phyloP scores from a whole-genome alignment of 257 asterid species.

The Salvia rosmarinus region DNA sequence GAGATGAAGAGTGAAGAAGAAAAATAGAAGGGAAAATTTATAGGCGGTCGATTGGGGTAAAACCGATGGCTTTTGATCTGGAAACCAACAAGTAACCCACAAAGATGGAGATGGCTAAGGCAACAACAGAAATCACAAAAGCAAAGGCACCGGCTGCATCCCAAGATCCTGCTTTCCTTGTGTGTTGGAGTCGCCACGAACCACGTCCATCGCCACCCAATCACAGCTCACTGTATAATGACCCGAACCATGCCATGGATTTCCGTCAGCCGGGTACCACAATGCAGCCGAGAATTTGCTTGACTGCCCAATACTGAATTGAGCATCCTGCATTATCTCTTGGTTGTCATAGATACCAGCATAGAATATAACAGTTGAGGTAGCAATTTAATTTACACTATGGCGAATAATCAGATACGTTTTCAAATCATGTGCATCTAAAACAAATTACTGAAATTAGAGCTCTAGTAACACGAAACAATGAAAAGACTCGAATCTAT shows the following conservation, averaged over 20 bases:
- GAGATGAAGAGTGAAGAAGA: not conserved
- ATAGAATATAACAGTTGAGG: no score
- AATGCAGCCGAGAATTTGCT: conserved; percentile 79
- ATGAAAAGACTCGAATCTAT: conserved; percentile 3
- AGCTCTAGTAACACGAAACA: not conserved
- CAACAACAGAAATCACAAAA: conserved; percentile 64
- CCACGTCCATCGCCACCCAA: conserved; percentile 67
- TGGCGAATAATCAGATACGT: not conserved
- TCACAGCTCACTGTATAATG: conserved; percentile 77
- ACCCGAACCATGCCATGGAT: conserved; percentile 77
- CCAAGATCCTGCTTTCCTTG: conserved; percentile 54
- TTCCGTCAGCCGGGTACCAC: conserved; percentile 74
- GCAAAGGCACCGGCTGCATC: conserved; percentile 81
- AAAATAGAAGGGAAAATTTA: conserved; percentile 10
- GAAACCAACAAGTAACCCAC: conserved; percentile 62
- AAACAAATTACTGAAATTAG: not conserved
- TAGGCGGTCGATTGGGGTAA: conserved; percentile 59
- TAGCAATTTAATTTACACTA: not conserved
- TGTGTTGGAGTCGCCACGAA: conserved; percentile 42
- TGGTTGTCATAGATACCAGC: no score
- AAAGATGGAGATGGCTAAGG: conserved; percentile 64
- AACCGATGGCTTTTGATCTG: conserved; percentile 49
- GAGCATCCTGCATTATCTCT: conserved; percentile 61
- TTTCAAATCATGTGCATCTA: not conserved
- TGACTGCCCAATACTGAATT: conserved; percentile 64